A percentile compares a stretch with the other conserved stretches of the same genome.
phyloP scores from a whole-genome alignment of 192 early-diverging fungal species.

The Coemansia sp. region DNA sequence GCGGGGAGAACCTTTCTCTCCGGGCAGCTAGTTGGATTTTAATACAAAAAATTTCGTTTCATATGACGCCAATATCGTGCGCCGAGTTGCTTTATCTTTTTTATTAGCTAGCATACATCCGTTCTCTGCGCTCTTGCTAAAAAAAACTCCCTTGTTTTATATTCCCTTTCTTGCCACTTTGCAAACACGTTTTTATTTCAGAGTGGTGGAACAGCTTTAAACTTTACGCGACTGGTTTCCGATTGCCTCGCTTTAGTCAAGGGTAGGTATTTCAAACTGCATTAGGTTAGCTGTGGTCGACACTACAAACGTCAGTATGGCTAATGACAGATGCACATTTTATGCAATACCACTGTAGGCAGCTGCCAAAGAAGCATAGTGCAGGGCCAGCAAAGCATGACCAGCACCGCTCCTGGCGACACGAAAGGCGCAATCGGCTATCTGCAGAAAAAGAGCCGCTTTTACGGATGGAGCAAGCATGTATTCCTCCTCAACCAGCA shows the following conservation, averaged over 20 bases:
- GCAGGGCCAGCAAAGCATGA: neutral
- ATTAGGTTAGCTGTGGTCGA: neutral
- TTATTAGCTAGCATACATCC: neutral
- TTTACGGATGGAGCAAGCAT: conserved; percentile 45
- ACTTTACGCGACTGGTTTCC: neutral
- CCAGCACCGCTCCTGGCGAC: neutral
- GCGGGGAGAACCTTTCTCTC: neutral
- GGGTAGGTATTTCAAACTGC: neutral
- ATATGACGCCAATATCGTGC: neutral
- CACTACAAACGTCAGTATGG: neutral
- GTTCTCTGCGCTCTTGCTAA: neutral
- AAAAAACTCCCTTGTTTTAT: neutral
- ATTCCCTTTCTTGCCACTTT: neutral
- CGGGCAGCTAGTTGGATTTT: neutral
- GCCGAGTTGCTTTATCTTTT: conserved; percentile 7
- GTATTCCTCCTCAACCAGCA: conserved; percentile 25
- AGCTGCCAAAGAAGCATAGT: neutral
- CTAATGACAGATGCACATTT: neutral
- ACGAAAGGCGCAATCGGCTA: conserved; percentile 13
- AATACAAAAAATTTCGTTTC: neutral
- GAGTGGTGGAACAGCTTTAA: neutral
- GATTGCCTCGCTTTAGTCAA: neutral
- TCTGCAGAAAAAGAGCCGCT: conserved; percentile 45
- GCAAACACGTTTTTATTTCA: neutral
- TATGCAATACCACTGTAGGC: neutral